Percentiles rank a stretch among this genome's conserved stretches.
These are phyloP conservation scores for Arthromyces matolae DNA, from an alignment of 768 basidiomycete genomes.

Conservation along the genomic window DNA sequence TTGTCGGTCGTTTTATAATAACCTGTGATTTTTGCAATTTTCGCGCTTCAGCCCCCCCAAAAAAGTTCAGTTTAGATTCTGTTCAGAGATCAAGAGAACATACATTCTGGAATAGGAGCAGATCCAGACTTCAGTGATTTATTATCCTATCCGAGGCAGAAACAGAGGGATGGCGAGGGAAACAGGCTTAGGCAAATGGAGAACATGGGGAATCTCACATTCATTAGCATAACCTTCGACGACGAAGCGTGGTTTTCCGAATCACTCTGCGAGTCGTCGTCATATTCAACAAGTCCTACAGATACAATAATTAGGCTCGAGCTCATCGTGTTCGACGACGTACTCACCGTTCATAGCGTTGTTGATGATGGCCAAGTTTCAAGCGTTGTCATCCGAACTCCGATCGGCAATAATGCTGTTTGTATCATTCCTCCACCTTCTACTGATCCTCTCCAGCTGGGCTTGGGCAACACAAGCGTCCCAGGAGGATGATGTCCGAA, in stretches of 20 bases:
- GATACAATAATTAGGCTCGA: not conserved
- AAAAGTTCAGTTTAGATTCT: not conserved
- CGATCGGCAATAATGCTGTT: conserved; percentile 27
- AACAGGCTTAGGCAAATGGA: conserved; percentile 39
- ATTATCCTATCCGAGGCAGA: conserved; percentile 67
- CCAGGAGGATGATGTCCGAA: conserved; percentile 36
- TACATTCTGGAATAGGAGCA: conserved; percentile 41
- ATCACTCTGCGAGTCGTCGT: conserved; percentile 61
- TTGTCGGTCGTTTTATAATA: conserved; percentile 51
- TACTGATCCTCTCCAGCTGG: conserved; percentile 35
- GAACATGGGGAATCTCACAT: conserved; percentile 61
- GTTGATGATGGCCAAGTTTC: conserved; percentile 16
- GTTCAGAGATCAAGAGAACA: conserved; percentile 15
- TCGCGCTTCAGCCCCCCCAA: conserved; percentile 27
- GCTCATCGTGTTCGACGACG: conserved; percentile 9
- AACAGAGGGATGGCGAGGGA: conserved; percentile 60
- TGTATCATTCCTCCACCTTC: conserved; percentile 24
- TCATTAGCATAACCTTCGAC: conserved; percentile 27
- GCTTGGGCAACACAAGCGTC: conserved; percentile 24
- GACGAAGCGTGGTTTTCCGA: conserved; percentile 40
- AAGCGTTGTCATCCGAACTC: conserved; percentile 16
- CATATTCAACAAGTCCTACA: conserved; percentile 60
- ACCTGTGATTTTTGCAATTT: conserved; percentile 51
- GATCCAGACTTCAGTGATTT: conserved; percentile 35
- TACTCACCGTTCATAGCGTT: conserved; percentile 7